These are phyloP conservation scores for Ogataea henricii DNA, from an alignment of 805 yeast genomes.

Conservation along the genomic window DNA sequence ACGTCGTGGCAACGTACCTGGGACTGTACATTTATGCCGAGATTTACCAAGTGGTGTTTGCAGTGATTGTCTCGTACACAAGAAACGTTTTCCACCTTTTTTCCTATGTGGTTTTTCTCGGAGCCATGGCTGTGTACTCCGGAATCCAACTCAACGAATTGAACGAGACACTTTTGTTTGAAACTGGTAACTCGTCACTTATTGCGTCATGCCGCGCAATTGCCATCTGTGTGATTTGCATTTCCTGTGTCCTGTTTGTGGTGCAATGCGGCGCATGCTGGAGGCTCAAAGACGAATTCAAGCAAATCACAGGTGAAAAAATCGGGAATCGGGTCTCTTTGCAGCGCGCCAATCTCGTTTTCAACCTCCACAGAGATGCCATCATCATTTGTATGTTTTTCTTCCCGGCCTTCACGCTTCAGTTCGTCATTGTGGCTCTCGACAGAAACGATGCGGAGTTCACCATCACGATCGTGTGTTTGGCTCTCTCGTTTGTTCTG, in stretches of 20 bases:
- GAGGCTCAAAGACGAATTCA: conserved; percentile 16
- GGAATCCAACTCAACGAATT: conserved; percentile 46
- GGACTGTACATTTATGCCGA: conserved; percentile 47
- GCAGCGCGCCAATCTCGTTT: conserved; percentile 35
- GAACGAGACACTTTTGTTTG: conserved; percentile 23
- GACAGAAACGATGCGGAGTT: conserved; percentile 41
- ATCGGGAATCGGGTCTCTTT: conserved; percentile 41
- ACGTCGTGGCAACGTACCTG: conserved; percentile 37
- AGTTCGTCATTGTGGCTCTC: conserved; percentile 44
- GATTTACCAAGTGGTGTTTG: conserved; percentile 41
- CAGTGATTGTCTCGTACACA: conserved; percentile 38
- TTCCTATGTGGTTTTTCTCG: conserved; percentile 35
- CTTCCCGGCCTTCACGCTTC: conserved; percentile 47
- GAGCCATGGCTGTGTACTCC: conserved; percentile 45
- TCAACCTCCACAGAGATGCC: conserved; percentile 41
- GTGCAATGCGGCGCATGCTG: conserved; percentile 32
- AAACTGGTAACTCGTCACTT: conserved; percentile 31
- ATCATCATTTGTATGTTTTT: conserved; percentile 39
- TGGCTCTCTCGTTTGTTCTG: conserved; percentile 32
- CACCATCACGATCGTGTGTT: conserved; percentile 39
- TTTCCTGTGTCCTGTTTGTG: conserved; percentile 37
- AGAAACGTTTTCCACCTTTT: conserved; percentile 41
- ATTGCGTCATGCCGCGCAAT: conserved; percentile 37
- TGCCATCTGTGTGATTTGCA: conserved; percentile 41
- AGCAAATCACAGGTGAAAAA: conserved; percentile 21